phyloP scores from a whole-genome alignment of 108 stramenopile genomes.

The Hondaea fermentalgiana region DNA sequence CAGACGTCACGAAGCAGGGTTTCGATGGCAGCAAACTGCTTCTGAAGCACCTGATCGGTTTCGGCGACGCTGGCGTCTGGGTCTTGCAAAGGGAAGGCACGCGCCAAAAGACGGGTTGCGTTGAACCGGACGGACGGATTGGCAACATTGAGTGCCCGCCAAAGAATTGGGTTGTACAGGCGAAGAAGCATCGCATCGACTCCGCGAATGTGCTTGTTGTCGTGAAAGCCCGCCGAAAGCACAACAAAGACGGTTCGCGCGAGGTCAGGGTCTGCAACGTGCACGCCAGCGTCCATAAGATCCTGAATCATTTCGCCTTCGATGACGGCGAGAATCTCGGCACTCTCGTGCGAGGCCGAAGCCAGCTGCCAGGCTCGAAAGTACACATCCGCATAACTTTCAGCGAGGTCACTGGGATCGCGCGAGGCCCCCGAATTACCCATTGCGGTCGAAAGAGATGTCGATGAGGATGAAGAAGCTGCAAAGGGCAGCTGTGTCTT shows the following conservation, averaged over 20 bases:
- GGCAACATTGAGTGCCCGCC: constrained; percentile 71
- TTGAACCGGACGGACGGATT: constrained; percentile 74
- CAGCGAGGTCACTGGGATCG: constrained; percentile 56
- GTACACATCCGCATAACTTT: constrained; percentile 72
- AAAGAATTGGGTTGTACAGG: constrained; percentile 77
- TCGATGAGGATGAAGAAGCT: too few relatives aligned
- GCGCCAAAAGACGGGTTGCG: constrained; percentile 60
- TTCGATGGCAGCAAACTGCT: constrained; percentile 56
- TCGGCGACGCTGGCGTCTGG: constrained; percentile 39
- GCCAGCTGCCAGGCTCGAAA: constrained; percentile 70
- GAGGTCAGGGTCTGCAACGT: constrained; percentile 41
- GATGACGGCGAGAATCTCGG: constrained; percentile 39
- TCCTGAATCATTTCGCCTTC: constrained; percentile 76
- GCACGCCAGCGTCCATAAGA: constrained; percentile 61
- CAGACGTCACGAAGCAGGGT: constrained; percentile 63
- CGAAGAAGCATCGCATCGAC: constrained; percentile 72
- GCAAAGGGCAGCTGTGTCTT: constrained; percentile 55
- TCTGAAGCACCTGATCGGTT: constrained; percentile 53
- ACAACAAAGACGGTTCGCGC: constrained; percentile 29
- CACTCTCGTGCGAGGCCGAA: constrained; percentile 2
- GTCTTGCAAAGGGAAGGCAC: constrained; percentile 86
- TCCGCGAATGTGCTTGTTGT: constrained; percentile 59
- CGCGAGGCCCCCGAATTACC: constrained; percentile 19
- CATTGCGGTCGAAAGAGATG: too few relatives aligned
- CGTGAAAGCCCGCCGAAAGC: constrained; percentile 62